phyloP scores from a whole-genome alignment of 169 alveolate genomes.

The Eimeria tenella region DNA sequence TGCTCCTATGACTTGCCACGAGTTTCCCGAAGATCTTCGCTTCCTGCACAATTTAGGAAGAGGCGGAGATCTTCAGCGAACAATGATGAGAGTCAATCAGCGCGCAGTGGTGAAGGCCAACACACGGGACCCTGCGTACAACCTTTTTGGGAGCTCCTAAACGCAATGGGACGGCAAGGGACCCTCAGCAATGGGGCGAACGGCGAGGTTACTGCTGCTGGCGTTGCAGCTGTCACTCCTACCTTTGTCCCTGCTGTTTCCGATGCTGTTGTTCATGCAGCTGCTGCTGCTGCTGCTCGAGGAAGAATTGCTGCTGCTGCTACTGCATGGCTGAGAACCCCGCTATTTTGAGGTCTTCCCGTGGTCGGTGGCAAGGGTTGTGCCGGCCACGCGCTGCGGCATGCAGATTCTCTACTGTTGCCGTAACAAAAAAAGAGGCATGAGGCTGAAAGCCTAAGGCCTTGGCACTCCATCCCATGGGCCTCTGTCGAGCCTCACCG shows the following conservation, averaged over 20 bases:
- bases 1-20: too few relatives aligned
- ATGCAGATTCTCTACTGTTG: neutral
- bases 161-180: too few relatives aligned
- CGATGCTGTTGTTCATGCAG: neutral
- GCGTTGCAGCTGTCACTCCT: constrained; percentile 20
- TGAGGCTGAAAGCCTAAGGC: neutral
- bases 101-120: neutral
- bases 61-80: too few relatives aligned
- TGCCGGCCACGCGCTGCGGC: neutral
- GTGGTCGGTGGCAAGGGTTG: neutral
- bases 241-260: neutral
- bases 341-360: neutral
- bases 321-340: neutral
- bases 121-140: too few relatives aligned
- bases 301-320: neutral
- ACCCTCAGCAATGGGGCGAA: too few relatives aligned
- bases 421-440: neutral
- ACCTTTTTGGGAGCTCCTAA: too few relatives aligned
- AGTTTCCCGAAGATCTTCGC: too few relatives aligned
- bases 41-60: too few relatives aligned
- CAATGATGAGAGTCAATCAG: neutral
- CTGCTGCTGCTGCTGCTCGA: neutral
- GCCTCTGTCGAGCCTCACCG: constrained; percentile 21
- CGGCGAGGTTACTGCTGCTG: constrained; percentile 27
- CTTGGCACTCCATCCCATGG: neutral